Conservation (phyloP, 495 filamentous ascomycete species). For the Penicillium riverlandense region DNA sequence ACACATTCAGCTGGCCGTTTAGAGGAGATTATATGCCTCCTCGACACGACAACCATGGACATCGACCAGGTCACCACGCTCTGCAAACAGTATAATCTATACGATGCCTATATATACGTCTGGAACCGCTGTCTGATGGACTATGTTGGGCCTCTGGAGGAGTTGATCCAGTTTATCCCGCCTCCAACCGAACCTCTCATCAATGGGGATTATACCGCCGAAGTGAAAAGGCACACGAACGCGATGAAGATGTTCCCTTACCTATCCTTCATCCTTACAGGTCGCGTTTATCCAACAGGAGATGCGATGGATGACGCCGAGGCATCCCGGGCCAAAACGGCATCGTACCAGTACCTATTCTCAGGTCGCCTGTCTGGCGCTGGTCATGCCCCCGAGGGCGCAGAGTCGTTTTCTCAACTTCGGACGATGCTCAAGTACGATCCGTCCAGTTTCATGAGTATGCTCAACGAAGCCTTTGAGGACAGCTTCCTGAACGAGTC, state of each 20-base stretch:
- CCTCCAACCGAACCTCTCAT: constrained; percentile 15
- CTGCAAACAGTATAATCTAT: constrained; percentile 84
- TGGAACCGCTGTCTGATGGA: constrained; percentile 89
- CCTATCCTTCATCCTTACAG: constrained; percentile 85
- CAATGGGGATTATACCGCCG: constrained; percentile 28
- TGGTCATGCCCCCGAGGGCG: constrained; percentile 50
- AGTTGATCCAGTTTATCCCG: constrained; percentile 70
- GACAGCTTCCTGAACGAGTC: constrained; percentile 82
- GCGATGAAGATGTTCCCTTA: constrained; percentile 93
- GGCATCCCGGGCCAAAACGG: constrained; percentile 68
- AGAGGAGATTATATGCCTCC: constrained; percentile 92
- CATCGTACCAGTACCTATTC: constrained; percentile 89
- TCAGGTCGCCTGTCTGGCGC: constrained; percentile 58
- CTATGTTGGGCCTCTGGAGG: constrained; percentile 83
- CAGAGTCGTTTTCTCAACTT: constrained; percentile 76
- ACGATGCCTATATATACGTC: constrained; percentile 93
- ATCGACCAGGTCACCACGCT: constrained; percentile 87
- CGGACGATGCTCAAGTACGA: constrained; percentile 81
- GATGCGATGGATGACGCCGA: constrained; percentile 60
- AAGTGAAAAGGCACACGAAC: constrained; percentile 42
- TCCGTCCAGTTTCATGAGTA: constrained; percentile 85
- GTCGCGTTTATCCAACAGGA: constrained; percentile 84
- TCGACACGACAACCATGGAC: constrained; percentile 86
- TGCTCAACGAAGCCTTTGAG: constrained; percentile 95
- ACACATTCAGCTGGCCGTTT: constrained; percentile 64